These are phyloP conservation scores for Saccharomycopsis hybrid DNA, from an alignment of 1,139 yeast genomes.

Conservation along the genomic window DNA sequence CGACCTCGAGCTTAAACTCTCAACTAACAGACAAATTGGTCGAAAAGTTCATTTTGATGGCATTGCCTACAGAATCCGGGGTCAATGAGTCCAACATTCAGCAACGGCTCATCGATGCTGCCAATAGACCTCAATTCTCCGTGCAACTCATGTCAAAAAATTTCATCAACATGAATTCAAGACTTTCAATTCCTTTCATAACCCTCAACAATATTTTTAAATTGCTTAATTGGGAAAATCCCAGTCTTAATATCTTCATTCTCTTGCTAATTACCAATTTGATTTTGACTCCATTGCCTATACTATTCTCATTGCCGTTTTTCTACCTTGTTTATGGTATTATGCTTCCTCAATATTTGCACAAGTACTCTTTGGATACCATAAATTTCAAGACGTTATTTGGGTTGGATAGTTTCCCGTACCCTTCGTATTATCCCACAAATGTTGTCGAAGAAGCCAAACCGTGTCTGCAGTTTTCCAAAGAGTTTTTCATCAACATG, in stretches of 20 bases:
- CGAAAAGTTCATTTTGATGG: slow-evolving; percentile 63
- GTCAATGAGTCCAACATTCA: slow-evolving; percentile 32
- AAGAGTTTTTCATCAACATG: slow-evolving; percentile 70
- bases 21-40: slow-evolving; percentile 61
- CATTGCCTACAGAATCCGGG: slow-evolving; percentile 47
- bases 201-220: slow-evolving; percentile 48
- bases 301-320: slow-evolving; percentile 47
- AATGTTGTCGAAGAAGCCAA: slow-evolving; percentile 34
- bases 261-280: slow-evolving; percentile 50
- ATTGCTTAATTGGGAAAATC: slow-evolving; percentile 59
- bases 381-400: slow-evolving; percentile 21
- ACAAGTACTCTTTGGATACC: slow-evolving; percentile 35
- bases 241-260: slow-evolving; percentile 55
- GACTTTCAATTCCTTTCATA: slow-evolving; percentile 56
- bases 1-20: slow-evolving; percentile 1
- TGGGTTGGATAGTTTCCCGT: slow-evolving; percentile 46
- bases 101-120: slow-evolving; percentile 51
- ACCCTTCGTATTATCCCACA: slow-evolving; percentile 67
- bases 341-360: slow-evolving; percentile 64
- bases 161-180: slow-evolving; percentile 56
- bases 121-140: slow-evolving; percentile 60
- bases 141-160: slow-evolving; percentile 66
- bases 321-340: slow-evolving; percentile 47
- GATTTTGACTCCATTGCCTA: slow-evolving; percentile 55
- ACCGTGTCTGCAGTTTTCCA: slow-evolving; percentile 55